Conservation (phyloP, 352 stramenopile genomes). For the Pelagophyceae sp. region DNA sequence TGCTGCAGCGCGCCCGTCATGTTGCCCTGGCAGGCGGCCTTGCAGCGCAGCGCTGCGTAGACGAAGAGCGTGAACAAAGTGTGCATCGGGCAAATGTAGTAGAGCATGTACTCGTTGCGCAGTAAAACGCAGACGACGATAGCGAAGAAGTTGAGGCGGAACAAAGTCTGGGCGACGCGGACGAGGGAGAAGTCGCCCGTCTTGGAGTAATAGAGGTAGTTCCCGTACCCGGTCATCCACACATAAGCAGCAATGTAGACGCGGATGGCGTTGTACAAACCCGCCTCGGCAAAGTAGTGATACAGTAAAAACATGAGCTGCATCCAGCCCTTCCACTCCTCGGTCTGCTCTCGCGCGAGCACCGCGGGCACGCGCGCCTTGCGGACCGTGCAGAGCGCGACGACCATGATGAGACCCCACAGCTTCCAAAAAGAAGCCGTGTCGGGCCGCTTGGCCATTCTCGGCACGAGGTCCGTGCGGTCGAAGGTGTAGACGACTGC, state of each 20-base stretch:
- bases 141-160: constrained; percentile 76
- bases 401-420: neutral
- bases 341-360: constrained; percentile 73
- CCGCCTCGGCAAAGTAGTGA: constrained; percentile 73
- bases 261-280: constrained; percentile 74
- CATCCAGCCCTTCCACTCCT: constrained; percentile 82
- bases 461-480: neutral
- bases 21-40: constrained; percentile 41
- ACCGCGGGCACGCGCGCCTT: constrained; percentile 27
- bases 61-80: constrained; percentile 79
- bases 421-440: neutral
- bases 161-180: constrained; percentile 76
- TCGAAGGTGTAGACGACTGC: constrained; percentile 1
- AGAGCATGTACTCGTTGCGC: constrained; percentile 75
- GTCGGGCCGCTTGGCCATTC: neutral
- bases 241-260: constrained; percentile 81
- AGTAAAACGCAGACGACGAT: constrained; percentile 64
- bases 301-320: constrained; percentile 80
- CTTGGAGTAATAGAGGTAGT: constrained; percentile 77
- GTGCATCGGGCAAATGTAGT: constrained; percentile 79
- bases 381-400: neutral
- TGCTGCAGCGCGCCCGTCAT: constrained; percentile 40
- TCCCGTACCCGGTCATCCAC: constrained; percentile 74
- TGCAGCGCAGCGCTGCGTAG: constrained; percentile 62
- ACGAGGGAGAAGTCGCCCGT: constrained; percentile 63